phyloP scores from a whole-genome alignment of 208 protist genomes.

The Crithidia expoeki region DNA sequence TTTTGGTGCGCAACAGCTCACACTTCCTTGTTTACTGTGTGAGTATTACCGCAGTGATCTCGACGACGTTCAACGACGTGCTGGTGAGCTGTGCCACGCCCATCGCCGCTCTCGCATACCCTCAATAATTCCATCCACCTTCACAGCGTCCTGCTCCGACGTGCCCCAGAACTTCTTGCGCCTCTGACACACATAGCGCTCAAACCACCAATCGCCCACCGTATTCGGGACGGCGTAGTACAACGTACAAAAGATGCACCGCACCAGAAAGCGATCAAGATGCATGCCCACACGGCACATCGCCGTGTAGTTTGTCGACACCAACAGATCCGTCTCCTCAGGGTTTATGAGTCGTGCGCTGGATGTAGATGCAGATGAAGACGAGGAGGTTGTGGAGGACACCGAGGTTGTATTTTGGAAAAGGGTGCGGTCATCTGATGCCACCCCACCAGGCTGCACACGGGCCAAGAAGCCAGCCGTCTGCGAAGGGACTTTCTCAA shows the following conservation, averaged over 20 bases:
- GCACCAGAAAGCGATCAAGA: slow-evolving; percentile 64
- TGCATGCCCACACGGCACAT: slow-evolving; percentile 85
- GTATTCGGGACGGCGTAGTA: slow-evolving; percentile 54
- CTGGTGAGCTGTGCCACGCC: slow-evolving; percentile 41
- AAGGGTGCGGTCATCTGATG: slow-evolving; percentile 29
- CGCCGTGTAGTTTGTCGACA: slow-evolving; percentile 72
- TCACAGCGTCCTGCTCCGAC: slow-evolving; percentile 76
- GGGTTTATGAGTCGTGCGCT: slow-evolving; percentile 25
- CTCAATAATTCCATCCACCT: slow-evolving; percentile 45
- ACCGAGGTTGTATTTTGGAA: slow-evolving; percentile 2
- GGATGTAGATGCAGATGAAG: background rate
- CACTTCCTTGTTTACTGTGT: background rate
- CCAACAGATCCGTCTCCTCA: slow-evolving; percentile 61
- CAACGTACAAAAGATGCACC: slow-evolving; percentile 37
- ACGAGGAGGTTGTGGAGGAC: background rate
- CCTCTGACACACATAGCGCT: slow-evolving; percentile 40
- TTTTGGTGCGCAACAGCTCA: background rate
- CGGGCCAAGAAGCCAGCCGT: slow-evolving; percentile 45
- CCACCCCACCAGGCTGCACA: slow-evolving; percentile 13
- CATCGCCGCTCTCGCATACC: slow-evolving; percentile 84
- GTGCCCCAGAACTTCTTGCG: slow-evolving; percentile 78
- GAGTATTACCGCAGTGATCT: background rate
- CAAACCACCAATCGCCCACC: slow-evolving; percentile 66
- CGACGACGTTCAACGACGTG: background rate
- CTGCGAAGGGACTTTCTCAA: slow-evolving; percentile 76